Percentiles rank a stretch among this genome's conserved stretches.
These are phyloP conservation scores for Hondaea fermentalgiana DNA, from an alignment of 108 stramenopile species.

Conservation along the genomic window DNA sequence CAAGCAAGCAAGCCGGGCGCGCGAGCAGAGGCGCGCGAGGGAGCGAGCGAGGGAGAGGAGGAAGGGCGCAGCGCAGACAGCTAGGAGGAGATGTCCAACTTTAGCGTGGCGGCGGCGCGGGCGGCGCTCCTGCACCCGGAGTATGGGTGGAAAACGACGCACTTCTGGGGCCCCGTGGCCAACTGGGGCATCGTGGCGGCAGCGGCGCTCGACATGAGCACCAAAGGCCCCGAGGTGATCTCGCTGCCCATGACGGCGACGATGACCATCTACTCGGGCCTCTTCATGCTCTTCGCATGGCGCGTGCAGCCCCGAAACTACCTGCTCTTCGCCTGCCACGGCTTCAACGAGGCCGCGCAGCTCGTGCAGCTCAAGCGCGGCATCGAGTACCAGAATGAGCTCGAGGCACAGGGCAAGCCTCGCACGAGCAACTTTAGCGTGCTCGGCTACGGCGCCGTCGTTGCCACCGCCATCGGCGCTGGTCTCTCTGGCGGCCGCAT, in stretches of 20 bases:
- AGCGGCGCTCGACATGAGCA: conserved; percentile 22
- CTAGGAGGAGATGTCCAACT: background rate
- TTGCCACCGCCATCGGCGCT: background rate
- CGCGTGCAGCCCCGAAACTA: conserved; percentile 39
- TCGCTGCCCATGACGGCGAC: conserved; percentile 26
- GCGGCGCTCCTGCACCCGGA: conserved; percentile 1
- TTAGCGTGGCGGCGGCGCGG: background rate
- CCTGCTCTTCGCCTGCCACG: conserved; percentile 37
- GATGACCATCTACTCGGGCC: conserved; percentile 25
- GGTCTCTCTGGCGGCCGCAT: background rate
- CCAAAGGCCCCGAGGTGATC: conserved; percentile 32
- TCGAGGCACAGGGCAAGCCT: background rate
- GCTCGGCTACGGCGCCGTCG: background rate
- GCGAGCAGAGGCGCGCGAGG: background rate
- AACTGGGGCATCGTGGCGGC: conserved; percentile 40
- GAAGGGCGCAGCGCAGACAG: background rate
- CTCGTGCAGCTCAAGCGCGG: conserved; percentile 25
- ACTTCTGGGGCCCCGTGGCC: conserved; percentile 34
- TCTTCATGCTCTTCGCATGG: conserved; percentile 39
- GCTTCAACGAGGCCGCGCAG: conserved; percentile 35
- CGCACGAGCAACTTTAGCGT: background rate
- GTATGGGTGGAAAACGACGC: conserved; percentile 19
- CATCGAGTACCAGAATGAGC: conserved; percentile 14
- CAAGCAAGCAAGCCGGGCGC: background rate
- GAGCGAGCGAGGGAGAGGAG: background rate